A percentile compares a stretch with the other conserved stretches of the same genome.
These are phyloP conservation scores for Exsudoporus frostii DNA, from an alignment of 768 basidiomycete genomes.

Conservation along the genomic window DNA sequence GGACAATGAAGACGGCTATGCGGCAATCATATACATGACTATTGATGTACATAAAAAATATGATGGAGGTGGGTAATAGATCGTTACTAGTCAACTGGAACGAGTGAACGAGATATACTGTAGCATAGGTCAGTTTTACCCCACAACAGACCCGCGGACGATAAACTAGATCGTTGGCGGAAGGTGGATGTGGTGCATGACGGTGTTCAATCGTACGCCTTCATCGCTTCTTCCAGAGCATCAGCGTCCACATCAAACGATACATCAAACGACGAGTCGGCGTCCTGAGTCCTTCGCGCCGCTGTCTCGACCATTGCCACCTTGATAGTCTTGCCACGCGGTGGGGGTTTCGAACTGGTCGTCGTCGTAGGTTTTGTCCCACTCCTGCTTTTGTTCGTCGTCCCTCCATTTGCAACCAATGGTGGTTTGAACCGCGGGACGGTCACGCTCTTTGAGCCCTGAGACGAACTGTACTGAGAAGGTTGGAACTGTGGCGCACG, in stretches of 20 bases:
- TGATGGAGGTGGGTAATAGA: constrained; percentile 6
- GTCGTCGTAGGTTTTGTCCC: neutral
- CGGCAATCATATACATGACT: neutral
- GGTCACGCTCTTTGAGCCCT: constrained; percentile 12
- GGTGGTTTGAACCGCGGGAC: constrained; percentile 30
- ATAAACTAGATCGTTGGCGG: neutral
- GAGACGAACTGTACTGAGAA: constrained; percentile 22
- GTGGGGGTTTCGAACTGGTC: neutral
- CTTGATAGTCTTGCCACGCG: neutral
- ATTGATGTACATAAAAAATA: constrained; percentile 1
- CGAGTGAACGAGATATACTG: neutral
- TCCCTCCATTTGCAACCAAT: constrained; percentile 8
- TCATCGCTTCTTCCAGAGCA: constrained; percentile 31
- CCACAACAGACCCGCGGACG: neutral
- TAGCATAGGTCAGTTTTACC: neutral
- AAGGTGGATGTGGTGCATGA: neutral
- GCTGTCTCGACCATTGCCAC: neutral
- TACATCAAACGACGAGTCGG: constrained; percentile 32
- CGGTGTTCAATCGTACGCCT: constrained; percentile 24
- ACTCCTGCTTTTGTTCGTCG: neutral
- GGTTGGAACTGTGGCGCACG: constrained; percentile 14
- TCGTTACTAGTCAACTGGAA: neutral
- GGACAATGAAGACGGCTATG: neutral
- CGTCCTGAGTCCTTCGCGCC: constrained; percentile 7
- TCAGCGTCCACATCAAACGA: constrained; percentile 31